Evolutionary conservation across 1,139 yeast genomes (phyloP), one percentile per base, ranked within the genome.

Genomic region (Yamadazyma kanchanaburiensis): DNA sequence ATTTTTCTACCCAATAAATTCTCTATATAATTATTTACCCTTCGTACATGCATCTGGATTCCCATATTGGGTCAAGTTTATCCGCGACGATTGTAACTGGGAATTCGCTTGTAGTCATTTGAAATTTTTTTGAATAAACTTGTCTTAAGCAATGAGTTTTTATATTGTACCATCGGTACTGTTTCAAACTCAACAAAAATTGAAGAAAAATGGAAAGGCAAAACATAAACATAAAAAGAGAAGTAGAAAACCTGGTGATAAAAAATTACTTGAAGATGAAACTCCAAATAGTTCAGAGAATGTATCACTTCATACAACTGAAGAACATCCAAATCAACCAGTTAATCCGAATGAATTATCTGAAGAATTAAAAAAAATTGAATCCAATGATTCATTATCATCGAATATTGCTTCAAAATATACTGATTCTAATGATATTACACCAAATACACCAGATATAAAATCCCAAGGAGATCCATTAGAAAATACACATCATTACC

Each of bases 131-230:
- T n/a, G n/a, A n/a, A n/a, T n/a, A n/a, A n/a, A n/a, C n/a, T n/a
- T n/a, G n/a, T n/a, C n/a, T n/a, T n/a, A n/a, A n/a, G n/a, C n/a
- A n/a, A 58, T 58, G 64, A 57, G 59, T 42, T 57, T 51, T 39
- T 56, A 52, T 34, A 45, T 58, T 26, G 61, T 58, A 2, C 64
- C 64, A 5, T 39, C 58, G n/a, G 53, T 55, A 25, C 52, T 54
- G 32, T 57, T 53, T 33, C 63, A 59, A 39, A 55, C 60, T n/a
- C 58, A 57, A 31, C 62, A 59, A 36, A 55, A 58, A 34, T 27
- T 58, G 27, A 53, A 55, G 36, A 36, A 42, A 28, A 36, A 40
- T 7, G 32, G 25, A 30, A 37, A 25, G 20, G 25, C 27, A 2
- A 26, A 39, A 27, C 45, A 40, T n/a, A 42, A 42, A 25, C 40